phyloP scores from a whole-genome alignment of 306 rosid genomes.

The Cotoneaster glaucophyllus region DNA sequence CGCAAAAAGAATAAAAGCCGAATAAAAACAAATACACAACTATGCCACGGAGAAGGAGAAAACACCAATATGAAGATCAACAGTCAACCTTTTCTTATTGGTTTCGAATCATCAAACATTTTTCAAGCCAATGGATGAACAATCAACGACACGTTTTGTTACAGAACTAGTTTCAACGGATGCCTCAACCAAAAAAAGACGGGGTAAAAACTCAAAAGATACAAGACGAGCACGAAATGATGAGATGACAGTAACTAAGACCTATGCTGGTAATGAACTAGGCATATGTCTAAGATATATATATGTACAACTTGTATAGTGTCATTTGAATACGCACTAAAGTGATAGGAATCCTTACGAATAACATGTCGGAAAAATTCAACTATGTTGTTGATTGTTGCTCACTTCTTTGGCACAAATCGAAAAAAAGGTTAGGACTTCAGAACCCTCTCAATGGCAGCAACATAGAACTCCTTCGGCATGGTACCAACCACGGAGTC shows the following conservation, averaged over 20 bases:
- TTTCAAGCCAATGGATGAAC: neutral
- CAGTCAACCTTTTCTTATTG: neutral
- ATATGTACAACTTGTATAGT: constrained; percentile 16
- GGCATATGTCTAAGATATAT: constrained; percentile 10
- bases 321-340: constrained; percentile 9
- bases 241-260: constrained; percentile 1
- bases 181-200: neutral
- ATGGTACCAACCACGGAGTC: constrained; percentile 85
- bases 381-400: neutral
- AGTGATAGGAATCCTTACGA: constrained; percentile 5
- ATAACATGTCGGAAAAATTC: constrained; percentile 8
- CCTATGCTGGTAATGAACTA: constrained; percentile 7
- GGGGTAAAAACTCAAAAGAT: too few species aligned
- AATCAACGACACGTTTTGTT: neutral
- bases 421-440: constrained; percentile 27
- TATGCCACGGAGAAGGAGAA: neutral
- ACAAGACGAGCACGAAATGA: neutral
- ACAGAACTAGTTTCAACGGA: neutral
- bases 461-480: constrained; percentile 88
- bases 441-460: constrained; percentile 77
- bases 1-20: too few species aligned
- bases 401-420: neutral
- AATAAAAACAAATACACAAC: neutral
- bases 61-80: neutral
- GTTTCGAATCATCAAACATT: neutral